A percentile compares a stretch with the other conserved stretches of the same genome.
Conservation (phyloP, 106 monocot genomes). For the Dendrobium catenatum region DNA sequence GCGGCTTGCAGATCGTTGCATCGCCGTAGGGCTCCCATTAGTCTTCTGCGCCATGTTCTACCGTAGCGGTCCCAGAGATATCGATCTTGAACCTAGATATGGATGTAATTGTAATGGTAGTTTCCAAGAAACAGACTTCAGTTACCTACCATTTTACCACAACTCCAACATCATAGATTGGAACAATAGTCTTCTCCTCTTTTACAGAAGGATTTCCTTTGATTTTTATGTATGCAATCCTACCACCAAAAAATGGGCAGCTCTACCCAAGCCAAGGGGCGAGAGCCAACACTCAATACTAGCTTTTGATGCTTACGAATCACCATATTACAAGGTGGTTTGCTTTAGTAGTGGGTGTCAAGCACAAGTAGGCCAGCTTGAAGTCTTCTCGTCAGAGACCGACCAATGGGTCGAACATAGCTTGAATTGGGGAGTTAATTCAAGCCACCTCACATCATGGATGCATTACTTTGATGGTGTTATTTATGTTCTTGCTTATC, state of each 20-base stretch:
- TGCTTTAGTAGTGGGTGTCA: conserved; percentile 36
- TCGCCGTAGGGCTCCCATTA: conserved; percentile 22
- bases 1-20: conserved; percentile 27
- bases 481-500: conserved; percentile 39
- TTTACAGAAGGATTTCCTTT: conserved; percentile 1
- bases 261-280: conserved; percentile 17
- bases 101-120: conserved; percentile 11
- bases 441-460: conserved; percentile 31
- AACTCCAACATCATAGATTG: conserved; percentile 42
- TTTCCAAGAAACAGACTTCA: conserved; percentile 9
- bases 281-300: conserved; percentile 27
- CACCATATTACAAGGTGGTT: conserved; percentile 35
- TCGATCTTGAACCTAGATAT: conserved; percentile 15
- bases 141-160: conserved; percentile 36
- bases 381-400: conserved; percentile 34
- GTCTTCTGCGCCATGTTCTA: conserved; percentile 39
- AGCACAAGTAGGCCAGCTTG: conserved; percentile 21
- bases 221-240: conserved; percentile 47
- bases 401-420: conserved; percentile 21
- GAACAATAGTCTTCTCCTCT: conserved; percentile 54
- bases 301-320: conserved; percentile 36
- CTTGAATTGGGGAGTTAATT: conserved; percentile 24
- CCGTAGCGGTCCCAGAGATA: background rate
- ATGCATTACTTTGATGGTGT: conserved; percentile 34
- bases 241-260: conserved; percentile 19